Conservation (phyloP, 495 filamentous ascomycete species). For the Eremomyces bilateralis region DNA sequence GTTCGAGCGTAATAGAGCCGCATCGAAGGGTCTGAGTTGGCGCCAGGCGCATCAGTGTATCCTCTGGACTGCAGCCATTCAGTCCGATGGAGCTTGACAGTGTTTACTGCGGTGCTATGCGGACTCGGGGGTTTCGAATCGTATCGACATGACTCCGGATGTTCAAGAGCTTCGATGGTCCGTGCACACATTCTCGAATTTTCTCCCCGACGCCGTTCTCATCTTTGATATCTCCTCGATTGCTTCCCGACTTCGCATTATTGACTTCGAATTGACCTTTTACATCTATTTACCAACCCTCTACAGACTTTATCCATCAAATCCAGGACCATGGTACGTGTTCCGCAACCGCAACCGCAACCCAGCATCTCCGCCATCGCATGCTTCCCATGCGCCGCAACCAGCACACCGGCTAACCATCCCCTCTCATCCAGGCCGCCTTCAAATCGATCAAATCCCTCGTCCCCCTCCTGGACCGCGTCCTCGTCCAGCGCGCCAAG, state of each 20-base stretch:
- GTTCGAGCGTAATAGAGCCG: too few species aligned
- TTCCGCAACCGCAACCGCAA: neutral
- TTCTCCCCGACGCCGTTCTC: neutral
- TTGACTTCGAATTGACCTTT: neutral
- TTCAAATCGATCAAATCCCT: conserved; percentile 93
- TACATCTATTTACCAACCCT: neutral
- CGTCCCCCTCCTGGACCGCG: conserved; percentile 89
- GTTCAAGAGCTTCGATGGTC: too few species aligned
- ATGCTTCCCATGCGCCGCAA: neutral
- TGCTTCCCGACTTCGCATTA: neutral
- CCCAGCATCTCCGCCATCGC: neutral
- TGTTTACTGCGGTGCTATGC: too few species aligned
- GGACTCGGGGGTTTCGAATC: too few species aligned
- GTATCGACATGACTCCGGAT: too few species aligned
- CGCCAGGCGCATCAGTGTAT: too few species aligned
- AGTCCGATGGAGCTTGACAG: too few species aligned
- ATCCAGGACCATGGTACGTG: conserved; percentile 9
- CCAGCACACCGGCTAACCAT: neutral
- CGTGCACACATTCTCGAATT: conserved; percentile 2
- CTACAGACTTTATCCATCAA: neutral
- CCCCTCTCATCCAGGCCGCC: conserved; percentile 19
- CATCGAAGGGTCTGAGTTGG: too few species aligned
- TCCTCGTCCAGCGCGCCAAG: conserved; percentile 95
- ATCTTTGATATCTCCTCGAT: conserved; percentile 1
- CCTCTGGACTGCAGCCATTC: too few species aligned